Percentiles rank a stretch among this genome's conserved stretches.
These are phyloP conservation scores for Huntiella omanensis DNA, from an alignment of 2,329 filamentous ascomycete genomes.

Conservation along the genomic window DNA sequence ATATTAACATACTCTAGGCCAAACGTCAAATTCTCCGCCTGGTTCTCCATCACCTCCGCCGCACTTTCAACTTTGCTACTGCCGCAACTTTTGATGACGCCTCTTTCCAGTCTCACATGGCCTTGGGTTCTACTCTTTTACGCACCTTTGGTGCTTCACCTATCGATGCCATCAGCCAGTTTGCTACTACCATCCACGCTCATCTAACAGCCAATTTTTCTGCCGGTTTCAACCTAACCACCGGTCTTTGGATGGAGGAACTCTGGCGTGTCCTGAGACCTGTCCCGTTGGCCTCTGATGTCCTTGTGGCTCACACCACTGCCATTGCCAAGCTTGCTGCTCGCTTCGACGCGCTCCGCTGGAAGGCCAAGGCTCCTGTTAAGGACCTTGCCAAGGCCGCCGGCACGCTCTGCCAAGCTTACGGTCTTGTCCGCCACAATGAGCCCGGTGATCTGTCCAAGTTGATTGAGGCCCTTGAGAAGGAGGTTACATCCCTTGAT, in stretches of 20 bases:
- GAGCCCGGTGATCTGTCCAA: conserved; percentile 21
- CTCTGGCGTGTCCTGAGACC: conserved; percentile 62
- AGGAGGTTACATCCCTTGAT: conserved; percentile 35
- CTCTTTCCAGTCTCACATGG: conserved; percentile 43
- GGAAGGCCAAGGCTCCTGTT: conserved; percentile 35
- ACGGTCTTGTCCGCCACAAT: conserved; percentile 30
- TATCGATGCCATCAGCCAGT: conserved; percentile 12
- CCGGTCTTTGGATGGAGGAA: conserved; percentile 60
- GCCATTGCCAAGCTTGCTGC: conserved; percentile 36
- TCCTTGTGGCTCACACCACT: conserved; percentile 26
- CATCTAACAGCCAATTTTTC: conserved; percentile 40
- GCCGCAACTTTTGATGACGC: conserved; percentile 37
- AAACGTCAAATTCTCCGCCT: conserved; percentile 17
- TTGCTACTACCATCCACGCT: conserved; percentile 23
- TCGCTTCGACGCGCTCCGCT: conserved; percentile 41
- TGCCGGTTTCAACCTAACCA: conserved; percentile 51
- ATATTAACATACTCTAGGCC: conserved; percentile 3
- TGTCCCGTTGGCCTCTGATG: conserved; percentile 28
- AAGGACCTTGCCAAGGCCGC: conserved; percentile 33
- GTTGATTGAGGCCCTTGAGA: conserved; percentile 29
- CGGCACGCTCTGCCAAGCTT: conserved; percentile 34
- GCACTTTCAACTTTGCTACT: conserved; percentile 30
- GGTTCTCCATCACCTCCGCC: conserved; percentile 34
- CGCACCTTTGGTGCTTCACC: conserved; percentile 1
- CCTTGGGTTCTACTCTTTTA: conserved; percentile 21